Evolutionary conservation across 257 asterid genomes (phyloP).

Genomic region (Paulownia fortunei): DNA sequence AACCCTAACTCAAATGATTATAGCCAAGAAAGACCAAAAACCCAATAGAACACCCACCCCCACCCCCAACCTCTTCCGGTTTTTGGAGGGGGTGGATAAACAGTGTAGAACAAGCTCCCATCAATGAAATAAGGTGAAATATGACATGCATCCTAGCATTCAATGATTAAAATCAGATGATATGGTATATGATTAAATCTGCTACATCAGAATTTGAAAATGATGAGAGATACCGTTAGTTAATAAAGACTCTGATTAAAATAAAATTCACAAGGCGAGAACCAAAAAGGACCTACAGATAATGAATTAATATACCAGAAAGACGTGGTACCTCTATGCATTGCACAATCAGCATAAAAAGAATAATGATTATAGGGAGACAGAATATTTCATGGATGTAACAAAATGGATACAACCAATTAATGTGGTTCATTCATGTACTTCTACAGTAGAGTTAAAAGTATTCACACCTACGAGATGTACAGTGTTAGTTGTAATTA

Average conservation of each 20-base stretch:
- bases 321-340: background rate
- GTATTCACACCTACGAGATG: slow-evolving; percentile 6
- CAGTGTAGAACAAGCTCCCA: slow-evolving; percentile 6
- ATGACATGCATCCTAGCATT: background rate
- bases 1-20: slow-evolving; percentile 18
- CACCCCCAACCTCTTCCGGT: background rate
- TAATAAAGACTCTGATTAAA: background rate
- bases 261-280: background rate
- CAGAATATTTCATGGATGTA: background rate
- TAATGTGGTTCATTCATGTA: background rate
- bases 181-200: background rate
- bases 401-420: background rate
- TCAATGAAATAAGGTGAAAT: background rate
- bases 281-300: background rate
- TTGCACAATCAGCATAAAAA: background rate
- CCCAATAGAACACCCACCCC: background rate
- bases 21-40: background rate
- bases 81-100: background rate
- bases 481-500: background rate
- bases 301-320: background rate
- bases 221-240: background rate
- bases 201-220: background rate
- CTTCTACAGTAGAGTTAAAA: slow-evolving; percentile 1
- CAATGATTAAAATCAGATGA: background rate
- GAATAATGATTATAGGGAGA: background rate